Base-by-base conservation (phyloP, 345 rosid species). In the Eucalyptus cloeziana region DNA sequence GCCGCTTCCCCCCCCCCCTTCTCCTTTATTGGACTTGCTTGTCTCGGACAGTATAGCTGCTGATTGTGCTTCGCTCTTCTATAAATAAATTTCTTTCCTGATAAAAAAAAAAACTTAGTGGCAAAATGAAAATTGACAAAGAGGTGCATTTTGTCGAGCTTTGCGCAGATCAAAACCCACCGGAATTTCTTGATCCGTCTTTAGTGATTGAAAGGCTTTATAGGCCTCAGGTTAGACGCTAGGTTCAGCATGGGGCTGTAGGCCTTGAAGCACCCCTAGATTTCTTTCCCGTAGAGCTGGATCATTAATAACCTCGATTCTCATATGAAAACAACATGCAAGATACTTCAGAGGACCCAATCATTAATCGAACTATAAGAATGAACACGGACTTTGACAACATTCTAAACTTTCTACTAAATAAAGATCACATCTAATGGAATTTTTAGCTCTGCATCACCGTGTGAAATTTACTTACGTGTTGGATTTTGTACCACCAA, bases 181-280 rank as follows among this genome's bases (percentile, higher is more conserved):
- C 33, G 97, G 98, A 79, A 97, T 94, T 71, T 95, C 95, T 93
- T 93, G 94, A 90, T 92, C 90, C 8, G 94, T 92, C 88, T 92
- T 93, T 87, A 90, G 91, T 76, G 96, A 95, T 64, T 90, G 87
- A 90, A 95, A 90, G 88, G 98, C 96, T 89, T 94, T 88, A 91
- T 95, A 93, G 88, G 98, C 96, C 87, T 91, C 88, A 4, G 97
- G 94, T 45, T 86, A 87, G 69, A 92, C 31, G 88, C 91, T 89
- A 3, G 94, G 91, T 88, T 96, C 97, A 89, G 95, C 96, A 88
- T 88, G 93, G 62, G 91, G 87, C 47, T 92, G 90, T 88, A 93
- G 51, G 51, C 98, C 99, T 92, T 97, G 96, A 93, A 96, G 96
- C 89, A 93, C 96, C 44, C 98, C 98, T 86, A 94, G 90, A 92